Base-by-base conservation (phyloP, 371 early-diverging fungal species). In the Lichtheimia hyalospora region DNA sequence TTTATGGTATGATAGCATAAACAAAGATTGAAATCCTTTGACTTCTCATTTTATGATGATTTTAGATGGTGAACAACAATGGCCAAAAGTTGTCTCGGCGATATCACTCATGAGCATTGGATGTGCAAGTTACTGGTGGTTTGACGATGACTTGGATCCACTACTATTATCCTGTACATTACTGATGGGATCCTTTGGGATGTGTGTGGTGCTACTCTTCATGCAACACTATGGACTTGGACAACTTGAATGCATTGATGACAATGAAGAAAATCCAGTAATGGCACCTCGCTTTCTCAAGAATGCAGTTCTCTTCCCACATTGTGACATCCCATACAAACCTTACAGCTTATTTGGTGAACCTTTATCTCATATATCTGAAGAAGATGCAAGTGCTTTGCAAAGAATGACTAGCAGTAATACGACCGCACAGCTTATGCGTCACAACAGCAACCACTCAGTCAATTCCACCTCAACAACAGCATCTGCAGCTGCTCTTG, bases 331-430 rank as follows among this genome's bases (percentile, higher is more conserved):
- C 59, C 49, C 58, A 2, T 77, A 77, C 41, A 65, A 71, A 14
- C 77, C 77, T 10, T 77, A 77, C 53, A 77, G 77, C 54, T 59
- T 77, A n/a, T 77, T 77, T 64, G 77, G 68, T 1, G 77, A 77
- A 40, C 70, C 71, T 40, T 52, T 77, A 5, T 77, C 77, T 0
- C 74, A 77, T 28, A 77, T 77, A 18, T 77, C 77, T 5, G 77
- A 77, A 46, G 77, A 76, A 63, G 76, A 73, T 39, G 63, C 66
- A 0, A 71, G 70, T 52, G 64, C 68, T 63, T 51, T 77, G 18
- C 70, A 69, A 46, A 58, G 69, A 10, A 61, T 76, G 61, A 52
- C 54, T 5, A 62, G 67, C 54, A 53, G 39, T 41, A 61, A 49
- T 34, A 28, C 44, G 0, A 50, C 61, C 5, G 46, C 46, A 46